Base-by-base conservation (phyloP, 345 rosid genomes). In the Excoecaria cochinchinensis region DNA sequence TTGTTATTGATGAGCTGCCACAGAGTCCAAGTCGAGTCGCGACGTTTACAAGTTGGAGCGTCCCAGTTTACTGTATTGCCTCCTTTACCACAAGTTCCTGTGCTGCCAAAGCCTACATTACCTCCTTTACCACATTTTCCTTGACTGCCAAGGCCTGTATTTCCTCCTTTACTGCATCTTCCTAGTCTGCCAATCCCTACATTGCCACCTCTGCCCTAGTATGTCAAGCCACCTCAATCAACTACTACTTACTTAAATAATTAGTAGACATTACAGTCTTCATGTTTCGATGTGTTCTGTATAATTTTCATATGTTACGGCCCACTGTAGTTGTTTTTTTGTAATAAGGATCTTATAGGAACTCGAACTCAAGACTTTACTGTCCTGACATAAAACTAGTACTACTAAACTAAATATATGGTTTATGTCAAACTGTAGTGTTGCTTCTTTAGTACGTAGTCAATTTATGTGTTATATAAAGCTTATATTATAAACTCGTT, bases 101-200 rank as follows among this genome's bases (percentile, higher is more conserved):
- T 25, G 3, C 31, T 69, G n/a, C 66, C 66, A 4, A 62, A 62
- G 16, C 66, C 50, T 16, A 40, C 22, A 47, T 15, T 67, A 8
- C 71, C 71, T 39, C 24, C 68, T 64, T 40, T 64, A 4, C 68
- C 68, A 4, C 69, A 65, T 14, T 8, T 65, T 19, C 69, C 69
- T 40, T 51, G 42, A 46, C 22, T 61, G 31, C 51, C 69, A n/a
- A 65, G 42, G 69, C 69, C 69, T 8, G 11, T 25, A 40, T 42
- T 65, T 25, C 51, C 69, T 65, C 8, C 7, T 11, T 9, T 16
- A 7, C n/a, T n/a, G n/a, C n/a, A n/a, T n/a, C n/a, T n/a, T n/a
- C n/a, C n/a, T n/a, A n/a, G n/a, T n/a, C n/a, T n/a, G n/a, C n/a
- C n/a, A n/a, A n/a, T n/a, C n/a, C n/a, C n/a, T n/a, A n/a, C n/a